Evolutionary conservation across 257 asterid genomes (phyloP).

Genomic region (Mentha longifolia): DNA sequence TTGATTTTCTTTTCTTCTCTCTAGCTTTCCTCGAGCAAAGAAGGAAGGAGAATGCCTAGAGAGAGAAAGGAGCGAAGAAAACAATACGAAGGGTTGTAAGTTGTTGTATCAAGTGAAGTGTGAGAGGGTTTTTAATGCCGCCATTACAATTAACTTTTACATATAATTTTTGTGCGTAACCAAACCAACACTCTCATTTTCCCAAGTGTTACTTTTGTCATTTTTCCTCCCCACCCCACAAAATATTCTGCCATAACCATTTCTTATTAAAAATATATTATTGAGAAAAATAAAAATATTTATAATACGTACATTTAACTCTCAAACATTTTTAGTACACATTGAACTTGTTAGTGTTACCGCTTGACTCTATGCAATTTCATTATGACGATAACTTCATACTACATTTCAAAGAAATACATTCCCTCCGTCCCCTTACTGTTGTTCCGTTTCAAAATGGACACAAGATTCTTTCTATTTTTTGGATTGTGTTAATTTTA

Average conservation of each 20-base stretch:
- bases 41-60: slow-evolving; percentile 9
- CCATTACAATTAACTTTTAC: slow-evolving; percentile 19
- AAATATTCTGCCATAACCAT: neutral
- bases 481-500: too few relatives aligned
- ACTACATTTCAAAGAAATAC: too few relatives aligned
- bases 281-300: too few relatives aligned
- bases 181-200: neutral
- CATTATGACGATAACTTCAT: too few relatives aligned
- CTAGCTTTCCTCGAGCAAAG: slow-evolving; percentile 28
- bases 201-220: neutral
- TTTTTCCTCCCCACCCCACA: neutral
- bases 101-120: neutral
- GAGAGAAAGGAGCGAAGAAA: slow-evolving; percentile 30
- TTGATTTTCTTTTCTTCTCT: slow-evolving; percentile 27
- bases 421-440: too few relatives aligned
- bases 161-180: neutral
- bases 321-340: neutral
- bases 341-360: neutral
- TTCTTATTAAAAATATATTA: neutral
- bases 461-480: too few relatives aligned
- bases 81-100: slow-evolving; percentile 35
- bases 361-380: too few relatives aligned
- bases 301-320: too few relatives aligned
- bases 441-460: too few relatives aligned
- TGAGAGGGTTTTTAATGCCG: slow-evolving; percentile 26